These are phyloP conservation scores for Oropetium thomaeum DNA, from an alignment of 176 grass and related monocot species.

Conservation along the genomic window DNA sequence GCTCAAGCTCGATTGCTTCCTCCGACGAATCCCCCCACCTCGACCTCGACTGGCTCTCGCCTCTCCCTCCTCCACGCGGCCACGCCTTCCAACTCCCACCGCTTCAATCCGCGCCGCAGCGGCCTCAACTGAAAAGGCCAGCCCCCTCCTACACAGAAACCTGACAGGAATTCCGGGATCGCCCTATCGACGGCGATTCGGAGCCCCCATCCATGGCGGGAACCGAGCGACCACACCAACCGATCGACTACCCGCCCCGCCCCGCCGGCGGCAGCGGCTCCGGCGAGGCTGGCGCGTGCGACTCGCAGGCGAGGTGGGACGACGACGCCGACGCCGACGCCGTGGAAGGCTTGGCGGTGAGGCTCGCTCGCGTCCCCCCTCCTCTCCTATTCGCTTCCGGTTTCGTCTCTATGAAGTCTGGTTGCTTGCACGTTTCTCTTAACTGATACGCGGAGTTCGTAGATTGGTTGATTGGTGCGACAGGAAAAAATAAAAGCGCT, in stretches of 20 bases:
- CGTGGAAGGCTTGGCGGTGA: constrained; percentile 37
- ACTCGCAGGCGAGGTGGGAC: constrained; percentile 29
- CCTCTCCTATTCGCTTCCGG: background rate
- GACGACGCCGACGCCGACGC: constrained; percentile 12
- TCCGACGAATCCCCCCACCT: background rate
- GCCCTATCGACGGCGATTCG: background rate
- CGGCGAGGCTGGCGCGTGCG: background rate
- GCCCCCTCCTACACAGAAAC: background rate
- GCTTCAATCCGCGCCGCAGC: constrained; percentile 12
- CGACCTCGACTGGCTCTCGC: background rate
- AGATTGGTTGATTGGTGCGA: background rate
- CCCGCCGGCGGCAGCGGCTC: background rate
- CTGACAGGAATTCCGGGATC: background rate
- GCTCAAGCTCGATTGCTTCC: background rate
- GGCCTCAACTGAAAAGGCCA: background rate
- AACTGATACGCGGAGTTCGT: background rate
- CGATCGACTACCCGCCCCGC: constrained; percentile 10
- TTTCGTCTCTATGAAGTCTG: constrained; percentile 17
- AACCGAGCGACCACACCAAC: background rate
- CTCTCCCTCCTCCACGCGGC: no score
- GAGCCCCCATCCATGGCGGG: constrained; percentile 33
- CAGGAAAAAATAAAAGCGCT: background rate
- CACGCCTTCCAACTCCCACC: constrained; percentile 3
- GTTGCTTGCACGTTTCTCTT: constrained; percentile 36
- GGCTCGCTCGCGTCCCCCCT: background rate